phyloP scores from a whole-genome alignment of 2,329 filamentous ascomycete species.

The Dactylellina cionopaga region DNA sequence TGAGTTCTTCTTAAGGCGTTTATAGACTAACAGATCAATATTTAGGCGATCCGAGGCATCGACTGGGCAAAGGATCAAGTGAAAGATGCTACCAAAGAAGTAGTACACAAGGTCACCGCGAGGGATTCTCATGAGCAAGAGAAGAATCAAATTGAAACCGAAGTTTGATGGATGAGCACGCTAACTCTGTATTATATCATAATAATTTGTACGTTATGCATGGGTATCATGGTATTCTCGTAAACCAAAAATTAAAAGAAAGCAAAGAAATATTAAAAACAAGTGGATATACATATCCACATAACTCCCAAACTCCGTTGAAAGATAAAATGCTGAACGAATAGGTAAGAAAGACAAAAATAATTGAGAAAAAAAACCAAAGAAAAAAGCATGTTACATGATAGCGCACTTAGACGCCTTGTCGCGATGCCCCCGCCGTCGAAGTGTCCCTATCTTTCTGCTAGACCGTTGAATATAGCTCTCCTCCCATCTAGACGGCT shows the following conservation, averaged over 20 bases:
- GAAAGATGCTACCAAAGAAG: slow-evolving; percentile 64
- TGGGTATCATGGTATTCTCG: not conserved
- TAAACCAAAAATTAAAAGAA: no score
- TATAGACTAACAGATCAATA: not conserved
- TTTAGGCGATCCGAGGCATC: slow-evolving; percentile 66
- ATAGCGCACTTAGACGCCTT: slow-evolving; percentile 14
- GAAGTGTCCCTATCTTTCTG: not conserved
- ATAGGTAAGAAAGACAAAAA: not conserved
- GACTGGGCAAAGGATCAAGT: slow-evolving; percentile 71
- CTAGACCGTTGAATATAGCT: slow-evolving; percentile 28
- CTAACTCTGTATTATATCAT: not conserved
- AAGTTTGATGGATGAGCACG: slow-evolving; percentile 65
- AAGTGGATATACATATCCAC: no score
- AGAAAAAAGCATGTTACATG: slow-evolving; percentile 5
- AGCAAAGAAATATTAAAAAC: no score
- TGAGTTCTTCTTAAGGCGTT: not conserved
- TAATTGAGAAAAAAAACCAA: not conserved
- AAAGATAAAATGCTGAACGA: not conserved
- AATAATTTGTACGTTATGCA: not conserved
- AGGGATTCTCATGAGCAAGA: slow-evolving; percentile 70
- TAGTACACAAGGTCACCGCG: slow-evolving; percentile 57
- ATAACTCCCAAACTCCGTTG: slow-evolving; percentile 3
- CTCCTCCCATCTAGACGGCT: not conserved
- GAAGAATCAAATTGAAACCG: slow-evolving; percentile 72
- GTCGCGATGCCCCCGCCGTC: not conserved